Base-by-base conservation (phyloP, 164 flowering plant genomes). In the Amborella trichopoda region DNA sequence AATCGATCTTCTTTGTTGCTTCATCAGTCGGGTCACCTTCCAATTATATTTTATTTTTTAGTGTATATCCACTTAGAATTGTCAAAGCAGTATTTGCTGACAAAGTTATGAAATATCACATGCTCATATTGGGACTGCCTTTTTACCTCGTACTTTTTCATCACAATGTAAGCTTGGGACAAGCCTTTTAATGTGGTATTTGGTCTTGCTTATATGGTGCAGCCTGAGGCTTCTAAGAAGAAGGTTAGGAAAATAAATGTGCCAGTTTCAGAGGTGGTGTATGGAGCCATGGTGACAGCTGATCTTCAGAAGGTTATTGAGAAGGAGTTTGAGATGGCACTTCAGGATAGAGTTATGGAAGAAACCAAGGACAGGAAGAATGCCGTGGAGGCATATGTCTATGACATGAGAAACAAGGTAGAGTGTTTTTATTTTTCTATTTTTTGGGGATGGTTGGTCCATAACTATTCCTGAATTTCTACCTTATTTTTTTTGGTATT, bases 391-490 rank as follows among this genome's bases (percentile, higher is more conserved):
- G 76, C 98, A 4, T 90, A 86, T 74, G 96, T 90, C 19, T 86
- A 90, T 68, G 95, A 90, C 46, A 90, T 83, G 98, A 65, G 98
- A 50, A 86, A 90, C 60, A 90, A 86, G 89, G 95, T 78, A 36
- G 23, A 44, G 30, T 1, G 18, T 20, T 16, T 33, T 26, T 18
- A 12, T 18, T 19, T 20, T 2, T 37, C 13, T 5, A 10, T 21
- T 8, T 37, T 37, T 37, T 37, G n/a, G 19, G 10, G 6, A n/a
- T 37, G n/a, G 3, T 37, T 37, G n/a, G 40, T n/a, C 19, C n/a
- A n/a, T 21, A 6, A n/a, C 40, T 37, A 8, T 2, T 9, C 14
- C 14, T 30, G 34, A 8, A 9, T 30, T 30, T 30, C 34, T 30
- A 14, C 34, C 34, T 0, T 30, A 30, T 8, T 37, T n/a, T 2